Base-by-base conservation (phyloP, 345 rosid species). In the Zanthoxylum bungeanum region DNA sequence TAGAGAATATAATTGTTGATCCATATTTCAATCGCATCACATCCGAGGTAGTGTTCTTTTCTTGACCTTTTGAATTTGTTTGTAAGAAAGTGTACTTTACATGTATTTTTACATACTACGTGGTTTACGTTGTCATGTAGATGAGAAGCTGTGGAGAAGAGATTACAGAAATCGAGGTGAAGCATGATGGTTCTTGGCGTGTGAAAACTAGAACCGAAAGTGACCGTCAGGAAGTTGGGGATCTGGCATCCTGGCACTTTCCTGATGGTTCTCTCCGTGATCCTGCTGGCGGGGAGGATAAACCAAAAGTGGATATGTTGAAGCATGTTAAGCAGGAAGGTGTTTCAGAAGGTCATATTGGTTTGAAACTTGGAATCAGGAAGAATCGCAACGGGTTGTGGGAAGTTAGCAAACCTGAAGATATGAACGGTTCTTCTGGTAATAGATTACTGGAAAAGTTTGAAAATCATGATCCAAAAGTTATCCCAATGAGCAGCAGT, bases 101-200 rank as follows among this genome's bases (percentile, higher is more conserved):
- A 59, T 66, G 34, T 8, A 25, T 52, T 66, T 8, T 3, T 55
- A 21, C 59, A 11, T 66, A 52, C 51, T 55, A 19, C 59, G 58
- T 60, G 28, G 50, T 39, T 72, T 59, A 17, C 24, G 25, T 79
- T 66, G n/a, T 65, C 63, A 42, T 76, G 47, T 80, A 95, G 99
- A 92, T 92, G 99, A 79, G 80, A 77, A 78, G 83, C 77, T 95
- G 94, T 68, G 90, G 88, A 42, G 98, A 92, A 83, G 99, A 94
- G 61, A 78, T 85, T 59, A 80, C 97, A 16, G 98, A 92, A 72
- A 83, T 92, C 72, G 97, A 92, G 85, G 83, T 92, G 78, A 92
- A 90, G 82, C 96, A 95, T 77, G 91, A 92, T 83, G 98, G 97
- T 74, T 92, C 92, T 69, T 95, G 99, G 99, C 99, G 94, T 68